Evolutionary conservation across 2,329 filamentous ascomycete species (phyloP).

Genomic region (Dichotomopilus funicola): DNA sequence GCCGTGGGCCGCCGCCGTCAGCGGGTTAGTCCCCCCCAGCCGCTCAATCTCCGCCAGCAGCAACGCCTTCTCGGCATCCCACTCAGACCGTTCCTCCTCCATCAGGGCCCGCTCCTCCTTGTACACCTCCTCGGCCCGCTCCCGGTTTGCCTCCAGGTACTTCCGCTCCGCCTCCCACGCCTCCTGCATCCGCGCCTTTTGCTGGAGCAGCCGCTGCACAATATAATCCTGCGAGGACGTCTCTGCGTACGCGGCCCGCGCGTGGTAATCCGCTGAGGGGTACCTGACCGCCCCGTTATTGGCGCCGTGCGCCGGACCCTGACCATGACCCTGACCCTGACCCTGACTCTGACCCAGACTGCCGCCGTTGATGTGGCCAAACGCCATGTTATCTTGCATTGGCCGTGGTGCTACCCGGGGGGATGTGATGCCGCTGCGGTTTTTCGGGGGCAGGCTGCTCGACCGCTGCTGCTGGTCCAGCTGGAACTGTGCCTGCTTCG

Average conservation of each 20-base stretch:
- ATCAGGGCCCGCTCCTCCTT: conserved; percentile 48
- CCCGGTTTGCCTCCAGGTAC: conserved; percentile 47
- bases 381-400: too few relatives aligned
- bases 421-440: background rate
- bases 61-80: conserved; percentile 39
- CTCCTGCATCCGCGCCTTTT: conserved; percentile 39
- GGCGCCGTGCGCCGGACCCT: too few relatives aligned
- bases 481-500: conserved; percentile 18
- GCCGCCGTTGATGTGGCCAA: too few relatives aligned
- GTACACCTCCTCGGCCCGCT: conserved; percentile 49
- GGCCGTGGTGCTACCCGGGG: background rate
- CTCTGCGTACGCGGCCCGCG: conserved; percentile 27
- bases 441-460: conserved; percentile 28
- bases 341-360: too few relatives aligned
- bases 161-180: conserved; percentile 49
- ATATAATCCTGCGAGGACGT: conserved; percentile 29
- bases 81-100: conserved; percentile 43
- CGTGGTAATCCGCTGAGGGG: conserved; percentile 19
- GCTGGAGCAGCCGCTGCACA: conserved; percentile 36
- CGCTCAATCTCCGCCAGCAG: conserved; percentile 37
- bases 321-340: too few relatives aligned
- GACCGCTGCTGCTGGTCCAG: conserved; percentile 27
- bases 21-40: conserved; percentile 23
- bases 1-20: conserved; percentile 11
- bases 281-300: conserved; percentile 1